Evolutionary conservation across 2,329 filamentous ascomycete species (phyloP), one percentile per base, ranked within the genome.

Genomic region (Fusarium brevicatenulatum): DNA sequence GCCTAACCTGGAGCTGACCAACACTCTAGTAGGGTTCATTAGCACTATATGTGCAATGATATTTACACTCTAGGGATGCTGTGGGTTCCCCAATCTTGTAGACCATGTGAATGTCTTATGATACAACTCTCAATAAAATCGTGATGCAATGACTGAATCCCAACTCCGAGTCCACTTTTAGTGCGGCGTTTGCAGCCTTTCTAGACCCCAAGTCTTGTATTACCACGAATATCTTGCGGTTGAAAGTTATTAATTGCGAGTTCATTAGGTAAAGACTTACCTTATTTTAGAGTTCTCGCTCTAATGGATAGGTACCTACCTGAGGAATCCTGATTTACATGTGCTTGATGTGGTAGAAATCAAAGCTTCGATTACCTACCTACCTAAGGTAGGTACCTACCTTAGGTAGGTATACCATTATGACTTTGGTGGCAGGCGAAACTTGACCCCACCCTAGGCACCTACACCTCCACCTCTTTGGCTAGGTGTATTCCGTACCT

Each of bases 391-490:
- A n/a, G n/a, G n/a, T n/a, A n/a, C n/a, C n/a, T n/a, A n/a, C n/a
- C n/a, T n/a, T n/a, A n/a, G n/a, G n/a, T n/a, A n/a, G 8, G 4
- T 21, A 28, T 49, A 18, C 46, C 46, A 32, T 32, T 37, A 49
- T 28, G n/a, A 47, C 56, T 49, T 53, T 43, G 43, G 23, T 44
- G 43, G 39, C 44, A 63, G 54, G 49, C 42, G 30, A 43, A 56
- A 42, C 42, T 30, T 49, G 28, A 54, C 62, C 58, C 59, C 46
- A 67, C 70, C 56, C 37, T 25, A n/a, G 43, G 49, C 63, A 70
- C 67, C 64, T 61, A 40, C 58, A 71, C 61, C 64, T 69, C 28
- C 40, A 65, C 62, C 42, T 66, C 39, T 42, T 53, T 50, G 43
- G 40, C 18, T 47, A 30, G 44, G 25, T 21, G 28, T 36, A 43